Evolutionary conservation across 2,329 filamentous ascomycete species (phyloP), one percentile per base, ranked within the genome.

Genomic region (Aureobasidium uvarum): DNA sequence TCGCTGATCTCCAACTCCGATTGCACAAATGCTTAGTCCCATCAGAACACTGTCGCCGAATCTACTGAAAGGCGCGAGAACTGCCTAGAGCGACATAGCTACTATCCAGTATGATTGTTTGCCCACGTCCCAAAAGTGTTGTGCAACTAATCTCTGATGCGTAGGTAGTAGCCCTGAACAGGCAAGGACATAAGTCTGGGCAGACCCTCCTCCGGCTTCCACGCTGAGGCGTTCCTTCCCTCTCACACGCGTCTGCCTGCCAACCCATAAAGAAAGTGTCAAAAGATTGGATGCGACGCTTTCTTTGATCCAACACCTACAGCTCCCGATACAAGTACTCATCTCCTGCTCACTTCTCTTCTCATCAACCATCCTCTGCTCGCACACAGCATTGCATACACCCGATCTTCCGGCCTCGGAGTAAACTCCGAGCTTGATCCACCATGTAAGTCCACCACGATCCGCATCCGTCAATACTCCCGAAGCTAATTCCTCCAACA

Each of bases 391-490:
- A 28, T 50, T 28, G 20, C 31, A 25, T 18, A 23, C 13, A 18
- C 14, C 43, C 31, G 5, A n/a, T 38, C 39, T 33, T 51, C 31
- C 33, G 18, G 25, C 6, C 38, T 10, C 58, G 58, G 58, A 62
- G 58, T 10, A 1, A 2, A n/a, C 45, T 46, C 48, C 41, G 36
- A 25, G n/a, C 36, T 46, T 48, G 36, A 62, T 50, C 18, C 62
- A 66, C 64, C 23, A 68, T 68, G 67, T 67, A 48, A 64, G 62
- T 63, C 38, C 16, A 41, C 45, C 14, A 43, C 20, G 20, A 36
- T 46, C 43, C 54, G 36, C 33, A 20, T n/a, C 8, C 23, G 23
- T 28, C 25, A 38, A 51, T 23, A 48, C 33, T n/a, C 52, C 16
- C 28, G 31, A 54, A 54, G 48, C 60, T 63, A 54, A 63, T 39